phyloP scores from a whole-genome alignment of 148 eudicot species.

The Suaeda aralocaspica region DNA sequence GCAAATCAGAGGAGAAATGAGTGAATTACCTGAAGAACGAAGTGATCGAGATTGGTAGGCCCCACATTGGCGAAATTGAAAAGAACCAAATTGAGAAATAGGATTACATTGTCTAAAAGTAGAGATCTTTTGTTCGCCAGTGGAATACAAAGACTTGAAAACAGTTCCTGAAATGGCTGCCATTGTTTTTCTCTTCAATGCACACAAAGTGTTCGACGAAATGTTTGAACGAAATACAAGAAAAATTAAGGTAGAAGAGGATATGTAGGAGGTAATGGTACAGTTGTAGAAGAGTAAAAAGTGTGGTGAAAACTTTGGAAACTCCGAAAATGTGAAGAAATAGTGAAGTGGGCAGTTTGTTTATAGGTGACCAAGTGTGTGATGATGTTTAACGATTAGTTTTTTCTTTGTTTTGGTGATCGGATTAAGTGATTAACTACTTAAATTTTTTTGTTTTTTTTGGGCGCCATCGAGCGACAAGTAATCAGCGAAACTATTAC shows the following conservation, averaged over 20 bases:
- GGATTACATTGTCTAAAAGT: conserved; percentile 1
- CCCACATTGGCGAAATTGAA: background rate
- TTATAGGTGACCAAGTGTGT: conserved; percentile 5
- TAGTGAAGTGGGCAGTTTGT: background rate
- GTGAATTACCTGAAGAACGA: conserved; percentile 21
- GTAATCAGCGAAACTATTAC: too few relatives aligned
- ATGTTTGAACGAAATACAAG: conserved; percentile 6
- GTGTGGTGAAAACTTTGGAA: conserved; percentile 14
- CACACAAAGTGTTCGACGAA: conserved; percentile 13
- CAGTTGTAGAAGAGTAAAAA: too few relatives aligned
- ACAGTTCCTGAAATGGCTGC: conserved; percentile 28
- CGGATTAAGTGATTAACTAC: too few relatives aligned
- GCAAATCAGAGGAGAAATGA: background rate
- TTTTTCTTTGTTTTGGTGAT: conserved; percentile 8
- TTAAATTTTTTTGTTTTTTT: too few relatives aligned
- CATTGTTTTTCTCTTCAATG: background rate
- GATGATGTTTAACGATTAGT: background rate
- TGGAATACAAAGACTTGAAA: conserved; percentile 5
- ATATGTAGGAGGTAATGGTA: too few relatives aligned
- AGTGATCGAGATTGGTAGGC: conserved; percentile 17
- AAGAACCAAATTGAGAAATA: conserved; percentile 24
- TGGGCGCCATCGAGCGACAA: too few relatives aligned
- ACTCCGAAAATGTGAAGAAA: conserved; percentile 20
- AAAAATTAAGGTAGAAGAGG: background rate
- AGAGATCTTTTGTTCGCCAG: conserved; percentile 5